phyloP scores from a whole-genome alignment of 768 basidiomycete species.

The Auricularia sp. region DNA sequence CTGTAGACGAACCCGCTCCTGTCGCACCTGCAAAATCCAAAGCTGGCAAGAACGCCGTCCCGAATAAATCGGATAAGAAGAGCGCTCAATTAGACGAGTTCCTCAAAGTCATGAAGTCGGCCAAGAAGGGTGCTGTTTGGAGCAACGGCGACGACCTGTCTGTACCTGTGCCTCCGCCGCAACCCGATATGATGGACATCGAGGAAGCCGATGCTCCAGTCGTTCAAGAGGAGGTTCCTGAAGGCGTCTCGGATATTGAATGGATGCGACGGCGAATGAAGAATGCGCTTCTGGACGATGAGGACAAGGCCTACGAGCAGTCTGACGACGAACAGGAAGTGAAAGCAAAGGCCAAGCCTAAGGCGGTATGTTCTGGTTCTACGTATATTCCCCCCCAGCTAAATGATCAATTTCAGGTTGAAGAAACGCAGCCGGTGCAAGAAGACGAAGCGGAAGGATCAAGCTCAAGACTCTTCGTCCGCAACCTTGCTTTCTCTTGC shows the following conservation, averaged over 20 bases:
- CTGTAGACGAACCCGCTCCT: constrained; percentile 16
- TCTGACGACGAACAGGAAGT: constrained; percentile 39
- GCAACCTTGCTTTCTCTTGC: constrained; percentile 66
- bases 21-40: constrained; percentile 8
- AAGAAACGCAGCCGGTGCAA: no score
- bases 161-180: constrained; percentile 4
- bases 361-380: no score
- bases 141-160: constrained; percentile 30
- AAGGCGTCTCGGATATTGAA: constrained; percentile 54
- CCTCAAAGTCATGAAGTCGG: constrained; percentile 63
- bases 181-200: neutral
- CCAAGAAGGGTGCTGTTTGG: constrained; percentile 54
- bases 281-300: constrained; percentile 28
- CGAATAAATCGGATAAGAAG: constrained; percentile 19
- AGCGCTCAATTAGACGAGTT: constrained; percentile 49
- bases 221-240: constrained; percentile 19
- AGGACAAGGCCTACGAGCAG: constrained; percentile 47
- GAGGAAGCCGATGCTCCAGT: constrained; percentile 9
- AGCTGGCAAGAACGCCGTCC: constrained; percentile 14
- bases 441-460: constrained; percentile 37
- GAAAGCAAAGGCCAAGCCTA: constrained; percentile 14
- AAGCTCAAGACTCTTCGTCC: constrained; percentile 72
- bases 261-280: constrained; percentile 66
- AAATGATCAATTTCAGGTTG: no score
- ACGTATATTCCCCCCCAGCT: no score